Base-by-base conservation (phyloP, 257 asterid genomes). In the Datura wrightii region DNA sequence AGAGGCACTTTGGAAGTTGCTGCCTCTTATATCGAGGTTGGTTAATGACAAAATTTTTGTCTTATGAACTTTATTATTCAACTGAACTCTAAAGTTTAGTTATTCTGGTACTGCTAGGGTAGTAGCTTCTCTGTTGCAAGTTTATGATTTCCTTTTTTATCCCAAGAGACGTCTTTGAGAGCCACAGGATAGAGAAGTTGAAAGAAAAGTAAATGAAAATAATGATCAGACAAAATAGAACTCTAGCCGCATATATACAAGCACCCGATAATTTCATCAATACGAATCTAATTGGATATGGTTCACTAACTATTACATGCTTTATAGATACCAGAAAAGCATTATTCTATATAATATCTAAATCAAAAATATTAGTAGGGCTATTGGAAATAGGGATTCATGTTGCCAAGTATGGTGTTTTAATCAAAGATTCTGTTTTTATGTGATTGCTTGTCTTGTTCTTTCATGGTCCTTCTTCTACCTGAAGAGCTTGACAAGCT, bases 401-500 rank as follows among this genome's bases (percentile, higher is more conserved):
- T 60, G 60, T 48, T 48, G 60, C 19, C 24, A 11, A 74, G 5
- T 74, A 8, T 48, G 81, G 24, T 50, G 81, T 48, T 74, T 15
- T 42, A 42, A 70, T 41, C 55, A 3, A 44, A 19, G 39, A 10
- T 0, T 19, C 60, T 74, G 60, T 36, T 74, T 19, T 14, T 11
- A 46, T 24, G 44, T 70, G 41, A 74, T 74, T 74, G 44, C 37
- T 74, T 74, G 24, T 74, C 60, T 74, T 24, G 60, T 46, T 74
- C 58, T 74, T 74, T 74, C 19, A 7, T 74, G 24, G 81, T 48
- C 44, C 60, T 48, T 60, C 81, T 74, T 48, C 60, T 50, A 19
- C 60, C 81, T 74, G 52, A 93, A 97, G 99, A 97, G 89, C 99
- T 97, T 86, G 98, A 97, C 89, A 93, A 89, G 82, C 89, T 97